Conservation (phyloP, 768 basidiomycete genomes). For the Pisolithus microcarpus region DNA sequence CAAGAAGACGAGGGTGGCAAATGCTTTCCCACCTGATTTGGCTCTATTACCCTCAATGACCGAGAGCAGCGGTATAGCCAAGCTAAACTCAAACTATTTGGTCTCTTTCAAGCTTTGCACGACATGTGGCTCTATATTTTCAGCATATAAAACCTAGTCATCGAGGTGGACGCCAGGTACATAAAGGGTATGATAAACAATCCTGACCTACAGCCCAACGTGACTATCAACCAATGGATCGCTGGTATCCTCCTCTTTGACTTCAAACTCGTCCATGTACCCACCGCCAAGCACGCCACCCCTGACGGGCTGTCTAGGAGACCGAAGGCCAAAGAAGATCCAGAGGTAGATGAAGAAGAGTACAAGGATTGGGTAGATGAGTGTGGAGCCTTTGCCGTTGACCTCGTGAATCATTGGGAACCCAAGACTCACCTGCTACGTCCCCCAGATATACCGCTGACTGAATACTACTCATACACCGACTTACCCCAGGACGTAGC, state of each 20-base stretch:
- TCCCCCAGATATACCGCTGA: neutral
- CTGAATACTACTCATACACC: neutral
- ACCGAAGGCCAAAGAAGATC: neutral
- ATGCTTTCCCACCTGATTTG: conserved; percentile 26
- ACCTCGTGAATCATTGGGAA: neutral
- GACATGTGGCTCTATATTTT: neutral
- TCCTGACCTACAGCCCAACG: neutral
- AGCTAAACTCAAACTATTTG: conserved; percentile 21
- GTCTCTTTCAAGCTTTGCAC: neutral
- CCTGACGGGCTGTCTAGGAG: neutral
- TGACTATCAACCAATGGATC: neutral
- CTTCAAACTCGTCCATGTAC: neutral
- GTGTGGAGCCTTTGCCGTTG: neutral
- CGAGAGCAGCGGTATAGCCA: conserved; percentile 11
- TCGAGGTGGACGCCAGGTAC: neutral
- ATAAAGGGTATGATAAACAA: neutral
- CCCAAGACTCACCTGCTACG: neutral
- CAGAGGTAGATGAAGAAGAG: neutral
- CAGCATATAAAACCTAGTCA: neutral
- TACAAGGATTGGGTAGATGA: neutral
- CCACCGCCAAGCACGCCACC: neutral
- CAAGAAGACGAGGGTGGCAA: neutral
- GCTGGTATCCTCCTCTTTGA: neutral
- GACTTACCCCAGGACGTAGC: too few relatives aligned
- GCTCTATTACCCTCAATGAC: conserved; percentile 32